Percentiles rank a stretch among this genome's conserved stretches.
These are phyloP conservation scores for Scenedesmus sp. DNA, from an alignment of 163 green algal species.

Conservation along the genomic window DNA sequence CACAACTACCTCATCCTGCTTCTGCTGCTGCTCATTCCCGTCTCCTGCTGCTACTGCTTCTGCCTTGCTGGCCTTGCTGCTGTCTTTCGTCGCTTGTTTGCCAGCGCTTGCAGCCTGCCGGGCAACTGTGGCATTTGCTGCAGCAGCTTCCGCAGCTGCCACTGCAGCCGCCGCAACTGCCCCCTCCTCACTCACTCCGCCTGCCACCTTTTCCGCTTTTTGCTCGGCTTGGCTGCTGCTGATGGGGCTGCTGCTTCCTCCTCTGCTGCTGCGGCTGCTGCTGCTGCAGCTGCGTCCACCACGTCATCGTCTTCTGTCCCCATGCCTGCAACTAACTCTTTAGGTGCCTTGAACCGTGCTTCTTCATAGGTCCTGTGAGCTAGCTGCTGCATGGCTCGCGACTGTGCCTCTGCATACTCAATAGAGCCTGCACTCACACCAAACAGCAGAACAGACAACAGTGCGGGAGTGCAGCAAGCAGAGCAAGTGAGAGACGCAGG, in stretches of 20 bases:
- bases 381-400: constrained; percentile 31
- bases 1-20: constrained; percentile 1
- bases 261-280: neutral
- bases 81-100: constrained; percentile 25
- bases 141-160: neutral
- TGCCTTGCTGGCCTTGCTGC: neutral
- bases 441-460: neutral
- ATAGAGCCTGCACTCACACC: constrained; percentile 38
- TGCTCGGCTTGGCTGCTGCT: constrained; percentile 5
- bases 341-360: constrained; percentile 61
- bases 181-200: constrained; percentile 22
- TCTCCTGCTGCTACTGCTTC: neutral
- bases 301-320: constrained; percentile 10
- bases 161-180: constrained; percentile 30
- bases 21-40: neutral
- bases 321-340: constrained; percentile 41
- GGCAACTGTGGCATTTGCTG: neutral
- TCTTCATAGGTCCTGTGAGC: constrained; percentile 62
- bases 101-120: constrained; percentile 21
- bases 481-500: neutral
- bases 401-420: constrained; percentile 57
- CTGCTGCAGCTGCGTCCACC: neutral
- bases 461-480: neutral
- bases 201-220: constrained; percentile 47
- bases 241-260: neutral